A percentile compares a stretch with the other conserved stretches of the same genome.
These are phyloP conservation scores for Eremothecium coryli DNA, from an alignment of 1,139 yeast species.

Conservation along the genomic window DNA sequence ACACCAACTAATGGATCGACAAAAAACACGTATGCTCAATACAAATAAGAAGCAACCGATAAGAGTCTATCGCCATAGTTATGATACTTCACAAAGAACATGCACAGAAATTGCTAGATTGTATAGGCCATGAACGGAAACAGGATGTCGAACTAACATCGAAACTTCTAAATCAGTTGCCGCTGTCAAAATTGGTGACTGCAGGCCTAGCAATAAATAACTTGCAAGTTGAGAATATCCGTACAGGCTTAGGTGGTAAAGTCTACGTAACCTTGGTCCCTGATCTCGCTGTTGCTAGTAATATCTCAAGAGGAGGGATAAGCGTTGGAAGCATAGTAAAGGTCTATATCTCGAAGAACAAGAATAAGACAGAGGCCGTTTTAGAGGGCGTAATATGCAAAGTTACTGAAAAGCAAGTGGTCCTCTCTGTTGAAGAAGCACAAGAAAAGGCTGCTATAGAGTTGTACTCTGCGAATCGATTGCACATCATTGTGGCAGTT, in stretches of 20 bases:
- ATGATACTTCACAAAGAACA: slow-evolving; percentile 18
- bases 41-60: no score
- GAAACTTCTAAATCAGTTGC: slow-evolving; percentile 39
- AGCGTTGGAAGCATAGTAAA: slow-evolving; percentile 70
- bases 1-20: no score
- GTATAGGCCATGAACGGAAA: slow-evolving; percentile 47
- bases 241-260: slow-evolving; percentile 78
- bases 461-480: slow-evolving; percentile 29
- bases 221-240: slow-evolving; percentile 46
- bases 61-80: no score
- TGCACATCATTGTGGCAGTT: slow-evolving; percentile 60
- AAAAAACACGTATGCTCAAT: no score
- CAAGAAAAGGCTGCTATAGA: slow-evolving; percentile 42
- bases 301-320: slow-evolving; percentile 49
- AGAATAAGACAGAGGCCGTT: slow-evolving; percentile 13
- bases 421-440: slow-evolving; percentile 54
- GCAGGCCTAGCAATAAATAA: slow-evolving; percentile 72
- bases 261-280: slow-evolving; percentile 53
- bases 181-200: slow-evolving; percentile 57
- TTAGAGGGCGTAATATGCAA: slow-evolving; percentile 30
- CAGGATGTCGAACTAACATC: slow-evolving; percentile 52
- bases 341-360: slow-evolving; percentile 27
- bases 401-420: slow-evolving; percentile 38
- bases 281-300: slow-evolving; percentile 46
- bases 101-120: slow-evolving; percentile 40